These are phyloP conservation scores for Penicillium daleae DNA, from an alignment of 495 filamentous ascomycete genomes.

Conservation along the genomic window DNA sequence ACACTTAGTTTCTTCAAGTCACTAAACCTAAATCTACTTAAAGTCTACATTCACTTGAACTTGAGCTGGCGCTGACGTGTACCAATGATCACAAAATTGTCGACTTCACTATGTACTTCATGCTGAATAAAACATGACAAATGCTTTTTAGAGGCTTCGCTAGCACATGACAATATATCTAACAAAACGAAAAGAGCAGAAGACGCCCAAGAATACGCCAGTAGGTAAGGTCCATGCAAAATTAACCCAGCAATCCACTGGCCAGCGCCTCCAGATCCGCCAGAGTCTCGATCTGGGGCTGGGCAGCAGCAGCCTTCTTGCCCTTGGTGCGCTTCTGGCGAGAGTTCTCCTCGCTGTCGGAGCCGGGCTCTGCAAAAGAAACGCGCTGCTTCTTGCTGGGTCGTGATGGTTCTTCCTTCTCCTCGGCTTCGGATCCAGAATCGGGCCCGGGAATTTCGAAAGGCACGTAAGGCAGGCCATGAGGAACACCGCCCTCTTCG, in stretches of 20 bases:
- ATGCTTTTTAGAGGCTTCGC: constrained; percentile 29
- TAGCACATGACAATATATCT: constrained; percentile 18
- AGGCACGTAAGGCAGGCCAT: constrained; percentile 47
- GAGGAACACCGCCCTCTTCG: constrained; percentile 39
- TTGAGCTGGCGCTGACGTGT: no score
- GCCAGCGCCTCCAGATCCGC: constrained; percentile 91
- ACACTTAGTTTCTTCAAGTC: not conserved
- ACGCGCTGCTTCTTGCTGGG: constrained; percentile 53
- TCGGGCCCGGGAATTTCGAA: constrained; percentile 29
- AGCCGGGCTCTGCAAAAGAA: constrained; percentile 36
- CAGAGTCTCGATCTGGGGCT: constrained; percentile 74
- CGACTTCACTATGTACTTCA: constrained; percentile 17
- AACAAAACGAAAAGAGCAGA: constrained; percentile 14
- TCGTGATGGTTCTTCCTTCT: constrained; percentile 25
- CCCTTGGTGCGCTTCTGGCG: constrained; percentile 51
- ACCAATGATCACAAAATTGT: not conserved
- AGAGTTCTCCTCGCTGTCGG: constrained; percentile 47
- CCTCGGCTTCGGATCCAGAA: constrained; percentile 39
- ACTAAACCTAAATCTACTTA: no score
- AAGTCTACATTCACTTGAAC: no score
- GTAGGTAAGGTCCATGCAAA: constrained; percentile 10
- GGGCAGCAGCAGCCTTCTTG: constrained; percentile 44
- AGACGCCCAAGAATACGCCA: constrained; percentile 16
- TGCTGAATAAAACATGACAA: constrained; percentile 12
- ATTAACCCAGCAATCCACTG: constrained; percentile 70